phyloP scores from a whole-genome alignment of 2,329 filamentous ascomycete genomes.

The Ceratocystis harringtonii region DNA sequence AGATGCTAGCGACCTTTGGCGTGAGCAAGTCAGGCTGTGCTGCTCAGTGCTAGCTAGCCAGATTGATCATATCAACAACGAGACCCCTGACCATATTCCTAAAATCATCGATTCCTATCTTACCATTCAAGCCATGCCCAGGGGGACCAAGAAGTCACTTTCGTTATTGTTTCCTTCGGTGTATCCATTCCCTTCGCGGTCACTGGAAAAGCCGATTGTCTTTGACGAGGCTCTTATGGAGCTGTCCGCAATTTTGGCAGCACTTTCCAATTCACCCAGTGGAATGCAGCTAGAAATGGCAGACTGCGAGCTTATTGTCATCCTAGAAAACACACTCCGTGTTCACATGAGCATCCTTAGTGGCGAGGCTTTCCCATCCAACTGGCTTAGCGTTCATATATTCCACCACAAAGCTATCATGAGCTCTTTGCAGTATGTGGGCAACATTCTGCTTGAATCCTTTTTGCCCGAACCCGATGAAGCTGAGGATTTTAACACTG shows the following conservation, averaged over 20 bases:
- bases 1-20: slow-evolving; percentile 69
- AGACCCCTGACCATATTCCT: slow-evolving; percentile 77
- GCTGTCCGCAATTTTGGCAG: slow-evolving; percentile 72
- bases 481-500: slow-evolving; percentile 80
- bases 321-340: slow-evolving; percentile 65
- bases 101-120: slow-evolving; percentile 85
- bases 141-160: slow-evolving; percentile 46
- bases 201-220: slow-evolving; percentile 41
- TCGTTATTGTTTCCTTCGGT: slow-evolving; percentile 80
- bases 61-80: slow-evolving; percentile 58
- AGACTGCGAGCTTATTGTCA: slow-evolving; percentile 56
- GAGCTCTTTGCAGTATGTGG: slow-evolving; percentile 68
- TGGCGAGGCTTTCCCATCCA: slow-evolving; percentile 74
- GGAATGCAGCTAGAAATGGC: slow-evolving; percentile 60
- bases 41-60: slow-evolving; percentile 86
- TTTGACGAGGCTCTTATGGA: slow-evolving; percentile 86
- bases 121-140: slow-evolving; percentile 46
- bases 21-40: slow-evolving; percentile 82
- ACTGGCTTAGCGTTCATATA: slow-evolving; percentile 87
- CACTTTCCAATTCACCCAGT: slow-evolving; percentile 54
- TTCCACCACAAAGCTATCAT: slow-evolving; percentile 86
- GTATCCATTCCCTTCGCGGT: slow-evolving; percentile 73
- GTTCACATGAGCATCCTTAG: slow-evolving; percentile 80
- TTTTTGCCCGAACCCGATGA: slow-evolving; percentile 84
- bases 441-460: slow-evolving; percentile 61